These are phyloP conservation scores for Wickerhamomyces chaumierensis DNA, from an alignment of 805 yeast species.

Conservation along the genomic window DNA sequence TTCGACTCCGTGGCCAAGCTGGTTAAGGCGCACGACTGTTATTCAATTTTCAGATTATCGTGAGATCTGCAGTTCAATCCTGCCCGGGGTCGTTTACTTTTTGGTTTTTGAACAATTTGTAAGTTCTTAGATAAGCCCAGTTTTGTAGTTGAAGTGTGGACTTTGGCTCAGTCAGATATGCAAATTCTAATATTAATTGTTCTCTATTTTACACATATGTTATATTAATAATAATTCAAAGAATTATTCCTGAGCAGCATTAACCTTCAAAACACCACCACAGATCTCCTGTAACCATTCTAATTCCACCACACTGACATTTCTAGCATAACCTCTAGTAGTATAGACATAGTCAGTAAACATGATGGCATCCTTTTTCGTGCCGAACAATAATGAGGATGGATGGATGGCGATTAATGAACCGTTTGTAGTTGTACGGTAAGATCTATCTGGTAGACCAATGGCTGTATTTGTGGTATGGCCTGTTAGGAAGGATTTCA, in stretches of 20 bases:
- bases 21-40: background rate
- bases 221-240: too few species aligned
- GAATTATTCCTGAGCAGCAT: background rate
- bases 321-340: conserved; percentile 84
- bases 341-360: conserved; percentile 92
- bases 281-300: conserved; percentile 74
- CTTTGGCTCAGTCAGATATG: too few species aligned
- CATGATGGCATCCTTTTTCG: conserved; percentile 76
- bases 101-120: background rate
- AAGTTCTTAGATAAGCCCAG: too few species aligned
- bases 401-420: conserved; percentile 87
- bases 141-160: too few species aligned
- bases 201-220: too few species aligned
- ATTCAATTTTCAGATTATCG: background rate
- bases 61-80: background rate
- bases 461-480: conserved; percentile 84
- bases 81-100: background rate
- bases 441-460: conserved; percentile 90
- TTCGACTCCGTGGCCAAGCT: background rate
- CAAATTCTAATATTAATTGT: too few species aligned
- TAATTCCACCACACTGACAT: conserved; percentile 69
- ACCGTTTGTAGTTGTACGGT: conserved; percentile 73
- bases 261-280: conserved; percentile 9
- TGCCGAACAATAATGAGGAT: conserved; percentile 77
- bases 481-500: conserved; percentile 77